Conservation (phyloP, 805 yeast genomes). For the Clavispora carvajalis region DNA sequence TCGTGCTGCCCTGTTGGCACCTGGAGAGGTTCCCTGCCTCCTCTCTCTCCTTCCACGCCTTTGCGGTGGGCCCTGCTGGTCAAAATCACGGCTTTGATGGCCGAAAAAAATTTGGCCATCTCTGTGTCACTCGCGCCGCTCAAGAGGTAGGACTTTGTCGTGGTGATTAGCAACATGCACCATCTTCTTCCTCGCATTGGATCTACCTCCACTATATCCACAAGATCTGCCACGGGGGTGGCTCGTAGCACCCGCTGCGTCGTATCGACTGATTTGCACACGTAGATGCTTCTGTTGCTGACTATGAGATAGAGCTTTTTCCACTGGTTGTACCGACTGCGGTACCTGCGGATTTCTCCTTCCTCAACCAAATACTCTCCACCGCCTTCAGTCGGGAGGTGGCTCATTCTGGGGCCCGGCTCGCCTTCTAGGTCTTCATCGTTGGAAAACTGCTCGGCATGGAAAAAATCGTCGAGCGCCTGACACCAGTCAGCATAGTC, state of each 20-base stretch:
- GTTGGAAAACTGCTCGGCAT: slow-evolving; percentile 3
- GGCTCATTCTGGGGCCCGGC: not conserved
- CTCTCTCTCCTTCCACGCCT: not conserved
- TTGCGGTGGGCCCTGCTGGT: not conserved
- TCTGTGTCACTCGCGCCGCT: slow-evolving; percentile 43
- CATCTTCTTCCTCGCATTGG: slow-evolving; percentile 37
- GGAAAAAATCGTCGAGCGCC: slow-evolving; percentile 3
- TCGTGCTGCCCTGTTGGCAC: no score
- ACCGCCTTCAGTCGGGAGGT: slow-evolving; percentile 1
- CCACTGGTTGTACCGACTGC: slow-evolving; percentile 46
- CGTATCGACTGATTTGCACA: slow-evolving; percentile 30
- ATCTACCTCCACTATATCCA: slow-evolving; percentile 49
- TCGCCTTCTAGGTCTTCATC: slow-evolving; percentile 4
- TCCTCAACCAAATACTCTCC: slow-evolving; percentile 27
- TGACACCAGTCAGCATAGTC: slow-evolving; percentile 15
- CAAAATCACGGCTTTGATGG: slow-evolving; percentile 32
- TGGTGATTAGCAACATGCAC: slow-evolving; percentile 46
- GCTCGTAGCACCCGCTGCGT: slow-evolving; percentile 21
- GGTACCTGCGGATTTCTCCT: slow-evolving; percentile 38
- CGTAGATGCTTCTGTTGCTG: slow-evolving; percentile 35
- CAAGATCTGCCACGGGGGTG: slow-evolving; percentile 26
- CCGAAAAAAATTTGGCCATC: slow-evolving; percentile 44
- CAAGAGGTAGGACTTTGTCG: slow-evolving; percentile 39
- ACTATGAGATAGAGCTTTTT: slow-evolving; percentile 37
- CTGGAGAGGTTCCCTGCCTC: not conserved